Conservation (phyloP, 139 green algal species). For the Coccomyxa sp. region DNA sequence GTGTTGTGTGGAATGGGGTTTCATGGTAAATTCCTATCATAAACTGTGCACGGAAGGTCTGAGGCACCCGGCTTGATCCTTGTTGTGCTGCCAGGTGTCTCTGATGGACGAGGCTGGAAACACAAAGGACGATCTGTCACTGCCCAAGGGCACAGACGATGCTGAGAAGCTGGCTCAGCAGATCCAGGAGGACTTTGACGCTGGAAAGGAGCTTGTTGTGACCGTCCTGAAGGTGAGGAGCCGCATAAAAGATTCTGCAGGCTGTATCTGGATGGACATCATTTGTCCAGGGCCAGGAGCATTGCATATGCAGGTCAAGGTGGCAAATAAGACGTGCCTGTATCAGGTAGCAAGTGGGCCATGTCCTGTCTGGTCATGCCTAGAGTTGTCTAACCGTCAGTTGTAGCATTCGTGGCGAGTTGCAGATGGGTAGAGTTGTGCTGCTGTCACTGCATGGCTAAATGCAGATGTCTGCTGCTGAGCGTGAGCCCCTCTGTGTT, state of each 20-base stretch:
- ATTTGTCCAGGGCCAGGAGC: constrained; percentile 10
- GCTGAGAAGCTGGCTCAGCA: constrained; percentile 77
- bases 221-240: constrained; percentile 83
- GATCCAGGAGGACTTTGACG: constrained; percentile 78
- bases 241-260: not conserved
- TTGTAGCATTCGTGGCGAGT: too few relatives aligned
- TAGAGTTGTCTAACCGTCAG: too few relatives aligned
- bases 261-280: not conserved
- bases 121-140: constrained; percentile 92
- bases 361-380: not conserved
- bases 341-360: not conserved
- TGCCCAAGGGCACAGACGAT: constrained; percentile 91
- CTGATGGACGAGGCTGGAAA: constrained; percentile 91
- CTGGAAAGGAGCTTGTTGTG: constrained; percentile 90
- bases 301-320: not conserved
- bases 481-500: too few relatives aligned
- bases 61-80: not conserved
- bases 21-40: not conserved
- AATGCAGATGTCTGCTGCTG: too few relatives aligned
- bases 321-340: not conserved
- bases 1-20: too few relatives aligned
- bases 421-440: too few relatives aligned
- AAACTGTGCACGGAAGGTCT: not conserved
- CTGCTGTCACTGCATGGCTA: too few relatives aligned
- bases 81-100: constrained; percentile 64